Percentiles rank a stretch among this genome's conserved stretches.
These are phyloP conservation scores for Backusella westeae DNA, from an alignment of 192 early-diverging fungal genomes.

Conservation along the genomic window DNA sequence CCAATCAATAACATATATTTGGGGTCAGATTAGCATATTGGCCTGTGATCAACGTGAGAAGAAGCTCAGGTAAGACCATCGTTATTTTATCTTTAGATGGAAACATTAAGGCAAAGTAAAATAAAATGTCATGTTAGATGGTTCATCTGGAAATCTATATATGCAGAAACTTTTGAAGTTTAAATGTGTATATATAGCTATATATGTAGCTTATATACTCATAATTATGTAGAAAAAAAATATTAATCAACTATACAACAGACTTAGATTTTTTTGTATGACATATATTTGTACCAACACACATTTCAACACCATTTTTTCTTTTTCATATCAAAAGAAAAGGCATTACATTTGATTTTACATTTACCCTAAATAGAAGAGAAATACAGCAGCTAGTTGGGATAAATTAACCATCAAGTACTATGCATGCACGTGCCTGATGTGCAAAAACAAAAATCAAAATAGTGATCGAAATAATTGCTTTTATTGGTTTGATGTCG, in stretches of 20 bases:
- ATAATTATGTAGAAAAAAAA: not conserved
- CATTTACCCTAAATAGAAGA: not conserved
- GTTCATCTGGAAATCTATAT: not conserved
- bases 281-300: conserved; percentile 2
- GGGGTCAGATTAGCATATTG: conserved; percentile 4
- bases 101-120: not conserved
- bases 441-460: conserved; percentile 1
- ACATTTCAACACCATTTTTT: not conserved
- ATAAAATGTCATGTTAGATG: not conserved
- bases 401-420: conserved; percentile 1
- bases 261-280: not conserved
- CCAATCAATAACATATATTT: not conserved
- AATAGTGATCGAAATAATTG: conserved; percentile 5
- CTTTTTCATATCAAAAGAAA: not conserved
- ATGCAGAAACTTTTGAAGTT: not conserved
- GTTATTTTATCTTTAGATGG: not conserved
- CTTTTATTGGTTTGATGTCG: conserved; percentile 8
- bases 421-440: conserved; percentile 2
- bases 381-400: not conserved
- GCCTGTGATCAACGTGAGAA: conserved; percentile 9
- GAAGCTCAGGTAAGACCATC: conserved; percentile 3
- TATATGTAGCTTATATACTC: not conserved
- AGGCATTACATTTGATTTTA: not conserved
- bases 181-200: not conserved
- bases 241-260: not conserved